Evolutionary conservation across 495 filamentous ascomycete genomes (phyloP).

Genomic region (Penicillium verhagenii): DNA sequence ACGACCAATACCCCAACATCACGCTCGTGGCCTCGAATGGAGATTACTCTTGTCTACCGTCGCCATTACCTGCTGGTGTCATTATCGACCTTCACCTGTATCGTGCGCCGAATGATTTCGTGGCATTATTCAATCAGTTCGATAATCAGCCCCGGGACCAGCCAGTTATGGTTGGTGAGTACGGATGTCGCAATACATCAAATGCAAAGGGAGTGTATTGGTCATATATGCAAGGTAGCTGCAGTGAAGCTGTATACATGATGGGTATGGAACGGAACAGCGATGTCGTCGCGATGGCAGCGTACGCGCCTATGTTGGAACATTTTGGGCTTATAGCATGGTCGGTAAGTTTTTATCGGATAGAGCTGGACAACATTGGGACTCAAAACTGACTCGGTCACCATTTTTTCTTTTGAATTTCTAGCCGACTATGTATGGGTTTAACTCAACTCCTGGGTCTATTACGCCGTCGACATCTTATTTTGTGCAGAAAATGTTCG

Average conservation of each 20-base stretch:
- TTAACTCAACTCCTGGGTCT: slow-evolving; percentile 48
- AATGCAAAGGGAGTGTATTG: slow-evolving; percentile 26
- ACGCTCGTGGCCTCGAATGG: slow-evolving; percentile 42
- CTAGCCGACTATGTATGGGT: slow-evolving; percentile 37
- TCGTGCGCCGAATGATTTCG: slow-evolving; percentile 47
- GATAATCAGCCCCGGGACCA: slow-evolving; percentile 47
- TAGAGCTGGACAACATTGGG: not conserved
- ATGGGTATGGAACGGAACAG: slow-evolving; percentile 67
- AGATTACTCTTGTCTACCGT: slow-evolving; percentile 29
- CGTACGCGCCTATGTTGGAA: slow-evolving; percentile 49
- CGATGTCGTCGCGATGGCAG: slow-evolving; percentile 53
- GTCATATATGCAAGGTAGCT: slow-evolving; percentile 55
- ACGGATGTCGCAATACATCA: slow-evolving; percentile 54
- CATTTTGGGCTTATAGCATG: slow-evolving; percentile 45
- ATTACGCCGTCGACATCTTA: slow-evolving; percentile 38
- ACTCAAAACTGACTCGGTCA: too few species aligned
- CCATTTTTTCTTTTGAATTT: not conserved
- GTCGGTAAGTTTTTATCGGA: slow-evolving; percentile 28
- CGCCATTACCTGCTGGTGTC: slow-evolving; percentile 27
- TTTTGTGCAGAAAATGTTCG: slow-evolving; percentile 47
- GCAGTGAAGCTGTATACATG: slow-evolving; percentile 65
- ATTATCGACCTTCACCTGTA: slow-evolving; percentile 54
- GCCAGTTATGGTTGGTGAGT: slow-evolving; percentile 53
- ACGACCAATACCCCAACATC: slow-evolving; percentile 45
- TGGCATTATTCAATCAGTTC: slow-evolving; percentile 54